Percentiles rank a stretch among this genome's conserved stretches.
These are phyloP conservation scores for Bidens hawaiensis DNA, from an alignment of 140 eudicot species.

Conservation along the genomic window DNA sequence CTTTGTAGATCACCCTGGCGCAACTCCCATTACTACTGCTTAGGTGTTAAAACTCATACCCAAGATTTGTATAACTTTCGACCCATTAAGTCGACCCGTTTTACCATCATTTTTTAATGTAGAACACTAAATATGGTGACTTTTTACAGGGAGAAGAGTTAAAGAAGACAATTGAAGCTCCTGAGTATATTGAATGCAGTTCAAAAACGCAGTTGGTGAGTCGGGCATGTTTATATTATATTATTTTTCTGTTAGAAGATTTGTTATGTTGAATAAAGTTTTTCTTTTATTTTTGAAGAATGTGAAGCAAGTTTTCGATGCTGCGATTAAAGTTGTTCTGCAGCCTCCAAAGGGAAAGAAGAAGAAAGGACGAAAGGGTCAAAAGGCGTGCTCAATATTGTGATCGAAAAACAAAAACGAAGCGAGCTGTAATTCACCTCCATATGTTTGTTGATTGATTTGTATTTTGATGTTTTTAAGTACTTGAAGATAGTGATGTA, in stretches of 20 bases:
- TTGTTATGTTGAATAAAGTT: background rate
- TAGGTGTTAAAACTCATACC: slow-evolving; percentile 47
- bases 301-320: no score
- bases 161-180: slow-evolving; percentile 76
- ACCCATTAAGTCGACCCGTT: no score
- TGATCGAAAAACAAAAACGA: background rate
- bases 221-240: background rate
- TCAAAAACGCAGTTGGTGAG: slow-evolving; percentile 89
- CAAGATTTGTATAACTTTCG: no score
- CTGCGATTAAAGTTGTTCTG: no score
- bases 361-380: background rate
- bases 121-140: background rate
- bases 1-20: slow-evolving; percentile 74
- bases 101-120: no score
- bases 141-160: slow-evolving; percentile 73
- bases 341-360: no score
- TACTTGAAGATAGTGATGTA: slow-evolving; percentile 25
- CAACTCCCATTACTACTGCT: slow-evolving; percentile 75
- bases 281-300: slow-evolving; percentile 5
- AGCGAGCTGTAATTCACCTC: slow-evolving; percentile 24
- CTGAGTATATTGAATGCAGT: slow-evolving; percentile 90
- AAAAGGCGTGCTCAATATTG: no score
- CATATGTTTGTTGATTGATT: slow-evolving; percentile 25
- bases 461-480: slow-evolving; percentile 23
- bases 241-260: background rate